Evolutionary conservation across 257 asterid genomes (phyloP).

Genomic region (Fraxinus anomala): DNA sequence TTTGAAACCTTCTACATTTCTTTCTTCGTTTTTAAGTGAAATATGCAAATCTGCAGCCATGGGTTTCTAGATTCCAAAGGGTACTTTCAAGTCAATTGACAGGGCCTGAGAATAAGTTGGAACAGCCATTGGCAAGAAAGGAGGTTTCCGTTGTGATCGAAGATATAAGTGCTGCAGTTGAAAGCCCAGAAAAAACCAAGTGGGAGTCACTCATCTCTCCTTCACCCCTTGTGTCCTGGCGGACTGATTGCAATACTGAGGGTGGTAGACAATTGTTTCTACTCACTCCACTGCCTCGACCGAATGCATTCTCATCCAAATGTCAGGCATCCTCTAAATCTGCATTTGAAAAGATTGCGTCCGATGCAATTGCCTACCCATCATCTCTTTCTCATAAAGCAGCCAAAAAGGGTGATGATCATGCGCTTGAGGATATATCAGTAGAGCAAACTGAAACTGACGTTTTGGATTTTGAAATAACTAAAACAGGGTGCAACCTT

Average conservation of each 20-base stretch:
- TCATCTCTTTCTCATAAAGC: conserved; percentile 27
- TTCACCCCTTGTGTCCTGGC: conserved; percentile 95
- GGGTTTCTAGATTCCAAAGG: conserved; percentile 70
- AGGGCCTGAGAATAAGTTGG: conserved; percentile 34
- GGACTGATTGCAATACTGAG: conserved; percentile 65
- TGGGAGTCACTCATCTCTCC: conserved; percentile 80
- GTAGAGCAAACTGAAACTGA: conserved; percentile 35
- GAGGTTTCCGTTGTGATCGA: conserved; percentile 30
- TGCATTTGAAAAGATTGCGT: conserved; percentile 28
- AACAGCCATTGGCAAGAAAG: conserved; percentile 37
- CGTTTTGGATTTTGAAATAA: conserved; percentile 28
- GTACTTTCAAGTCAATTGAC: conserved; percentile 40
- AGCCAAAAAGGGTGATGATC: not conserved
- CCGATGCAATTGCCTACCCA: conserved; percentile 27
- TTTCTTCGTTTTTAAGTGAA: conserved; percentile 5
- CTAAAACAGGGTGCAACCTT: conserved; percentile 31
- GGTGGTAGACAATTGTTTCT: conserved; percentile 77
- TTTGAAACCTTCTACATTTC: conserved; percentile 5
- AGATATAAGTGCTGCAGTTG: conserved; percentile 24
- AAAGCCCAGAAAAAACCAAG: conserved; percentile 66
- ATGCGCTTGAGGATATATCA: not conserved
- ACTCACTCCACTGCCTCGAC: conserved; percentile 81
- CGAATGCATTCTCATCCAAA: conserved; percentile 44
- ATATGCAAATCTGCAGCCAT: conserved; percentile 62
- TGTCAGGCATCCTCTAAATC: conserved; percentile 34